Conservation (phyloP, 768 basidiomycete species). For the Auricularia sp. region DNA sequence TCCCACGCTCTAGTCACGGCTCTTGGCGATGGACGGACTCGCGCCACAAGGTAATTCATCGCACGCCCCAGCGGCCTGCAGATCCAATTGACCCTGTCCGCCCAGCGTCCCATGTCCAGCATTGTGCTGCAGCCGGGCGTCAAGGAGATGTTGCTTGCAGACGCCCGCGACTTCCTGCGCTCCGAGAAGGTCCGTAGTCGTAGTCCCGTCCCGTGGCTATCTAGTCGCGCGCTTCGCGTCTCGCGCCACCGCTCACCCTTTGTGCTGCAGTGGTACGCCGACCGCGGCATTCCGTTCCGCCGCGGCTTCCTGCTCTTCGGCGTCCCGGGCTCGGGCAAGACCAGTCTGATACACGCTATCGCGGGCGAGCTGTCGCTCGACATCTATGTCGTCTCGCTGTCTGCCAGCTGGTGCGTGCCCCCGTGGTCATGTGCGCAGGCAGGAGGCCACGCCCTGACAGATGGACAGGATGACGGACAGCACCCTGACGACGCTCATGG, state of each 20-base stretch:
- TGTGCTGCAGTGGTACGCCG: constrained; percentile 63
- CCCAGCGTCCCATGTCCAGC: constrained; percentile 61
- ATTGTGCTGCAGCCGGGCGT: constrained; percentile 84
- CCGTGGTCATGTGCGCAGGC: neutral
- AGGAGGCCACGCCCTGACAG: neutral
- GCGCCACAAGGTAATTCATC: constrained; percentile 63
- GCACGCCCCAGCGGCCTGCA: constrained; percentile 33
- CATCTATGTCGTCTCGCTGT: constrained; percentile 84
- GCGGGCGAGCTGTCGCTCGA: constrained; percentile 84
- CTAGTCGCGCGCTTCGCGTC: too few relatives aligned
- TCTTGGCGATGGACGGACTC: constrained; percentile 85
- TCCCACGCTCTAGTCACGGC: constrained; percentile 37
- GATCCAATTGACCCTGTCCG: constrained; percentile 42
- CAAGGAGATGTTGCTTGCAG: constrained; percentile 78
- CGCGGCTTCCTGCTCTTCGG: constrained; percentile 79
- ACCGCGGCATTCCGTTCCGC: constrained; percentile 85
- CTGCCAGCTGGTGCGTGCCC: constrained; percentile 16
- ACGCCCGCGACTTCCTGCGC: constrained; percentile 73
- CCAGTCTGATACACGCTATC: constrained; percentile 71
- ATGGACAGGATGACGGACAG: constrained; percentile 41
- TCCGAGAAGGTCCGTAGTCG: constrained; percentile 43
- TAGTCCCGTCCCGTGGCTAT: too few relatives aligned
- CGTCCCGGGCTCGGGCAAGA: constrained; percentile 80
- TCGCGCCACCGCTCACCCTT: too few relatives aligned
- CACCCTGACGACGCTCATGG: constrained; percentile 77